Percentiles rank a stretch among this genome's conserved stretches.
Evolutionary conservation across 306 rosid genomes (phyloP).

Genomic region (Cicer chorassanicum): DNA sequence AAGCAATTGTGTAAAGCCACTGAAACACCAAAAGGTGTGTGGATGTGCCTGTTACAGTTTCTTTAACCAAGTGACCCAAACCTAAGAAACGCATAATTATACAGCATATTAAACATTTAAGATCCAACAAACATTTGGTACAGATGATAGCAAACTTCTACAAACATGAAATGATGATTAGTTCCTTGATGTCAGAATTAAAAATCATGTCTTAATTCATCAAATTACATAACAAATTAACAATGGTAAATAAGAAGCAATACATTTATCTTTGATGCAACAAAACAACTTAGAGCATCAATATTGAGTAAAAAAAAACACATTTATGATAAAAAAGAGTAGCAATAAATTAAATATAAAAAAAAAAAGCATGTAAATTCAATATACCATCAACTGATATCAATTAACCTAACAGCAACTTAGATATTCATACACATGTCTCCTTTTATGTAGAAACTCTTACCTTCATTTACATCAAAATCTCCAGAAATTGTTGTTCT

Average conservation of each 20-base stretch:
- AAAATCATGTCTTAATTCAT: conserved; percentile 17
- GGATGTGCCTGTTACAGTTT: conserved; percentile 9
- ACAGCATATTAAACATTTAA: neutral
- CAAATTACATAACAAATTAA: conserved; percentile 4
- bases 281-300: conserved; percentile 22
- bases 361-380: neutral
- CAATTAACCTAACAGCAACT: conserved; percentile 26
- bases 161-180: neutral
- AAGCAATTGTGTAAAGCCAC: conserved; percentile 14
- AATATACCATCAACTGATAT: conserved; percentile 22
- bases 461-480: conserved; percentile 64
- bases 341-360: neutral
- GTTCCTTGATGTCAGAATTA: neutral
- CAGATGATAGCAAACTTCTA: neutral
- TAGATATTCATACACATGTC: conserved; percentile 25
- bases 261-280: conserved; percentile 25
- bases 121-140: conserved; percentile 2
- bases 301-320: conserved; percentile 21
- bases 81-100: neutral
- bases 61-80: conserved; percentile 10
- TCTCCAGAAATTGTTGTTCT: conserved; percentile 51
- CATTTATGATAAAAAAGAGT: neutral
- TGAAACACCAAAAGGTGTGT: conserved; percentile 27
- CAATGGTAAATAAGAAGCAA: neutral
- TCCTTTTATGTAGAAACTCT: conserved; percentile 30